Conservation (phyloP, 176 grass and related monocot genomes). For the Aegilops longissima region DNA sequence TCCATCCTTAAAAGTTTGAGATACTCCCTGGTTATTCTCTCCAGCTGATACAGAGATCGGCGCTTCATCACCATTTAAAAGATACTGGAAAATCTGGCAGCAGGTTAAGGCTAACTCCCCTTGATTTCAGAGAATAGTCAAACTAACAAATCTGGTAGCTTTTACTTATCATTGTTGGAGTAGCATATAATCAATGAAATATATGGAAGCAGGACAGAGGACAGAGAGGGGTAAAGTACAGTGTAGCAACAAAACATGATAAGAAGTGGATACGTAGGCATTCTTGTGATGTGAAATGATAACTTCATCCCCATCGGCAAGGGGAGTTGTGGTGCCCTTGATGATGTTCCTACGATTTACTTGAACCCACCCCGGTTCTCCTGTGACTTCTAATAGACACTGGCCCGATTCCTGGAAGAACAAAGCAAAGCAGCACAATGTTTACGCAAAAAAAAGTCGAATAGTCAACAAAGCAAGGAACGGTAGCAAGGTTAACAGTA, state of each 20-base stretch:
- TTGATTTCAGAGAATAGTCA: background rate
- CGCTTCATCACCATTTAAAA: conserved; percentile 35
- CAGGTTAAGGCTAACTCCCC: conserved; percentile 21
- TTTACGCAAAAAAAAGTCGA: conserved; percentile 23
- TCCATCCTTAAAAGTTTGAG: conserved; percentile 55
- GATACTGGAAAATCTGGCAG: conserved; percentile 72
- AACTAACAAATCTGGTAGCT: conserved; percentile 20
- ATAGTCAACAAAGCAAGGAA: conserved; percentile 17
- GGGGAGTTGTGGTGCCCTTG: conserved; percentile 20
- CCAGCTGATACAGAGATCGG: conserved; percentile 27
- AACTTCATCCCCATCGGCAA: conserved; percentile 67
- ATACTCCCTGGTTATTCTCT: conserved; percentile 30
- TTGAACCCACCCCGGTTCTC: conserved; percentile 45
- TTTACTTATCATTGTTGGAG: conserved; percentile 1
- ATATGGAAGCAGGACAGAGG: background rate
- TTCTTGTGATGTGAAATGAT: conserved; percentile 40
- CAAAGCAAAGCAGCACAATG: conserved; percentile 2
- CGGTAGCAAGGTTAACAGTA: conserved; percentile 26
- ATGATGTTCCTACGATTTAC: conserved; percentile 43
- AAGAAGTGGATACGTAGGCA: conserved; percentile 76
- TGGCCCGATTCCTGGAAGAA: conserved; percentile 10
- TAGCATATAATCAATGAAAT: background rate
- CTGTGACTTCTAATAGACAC: conserved; percentile 56
- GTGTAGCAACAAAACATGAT: conserved; percentile 1
- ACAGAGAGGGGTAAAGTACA: background rate